A percentile compares a stretch with the other conserved stretches of the same genome.
Evolutionary conservation across 306 rosid genomes (phyloP).

Genomic region (Acacia confusa): DNA sequence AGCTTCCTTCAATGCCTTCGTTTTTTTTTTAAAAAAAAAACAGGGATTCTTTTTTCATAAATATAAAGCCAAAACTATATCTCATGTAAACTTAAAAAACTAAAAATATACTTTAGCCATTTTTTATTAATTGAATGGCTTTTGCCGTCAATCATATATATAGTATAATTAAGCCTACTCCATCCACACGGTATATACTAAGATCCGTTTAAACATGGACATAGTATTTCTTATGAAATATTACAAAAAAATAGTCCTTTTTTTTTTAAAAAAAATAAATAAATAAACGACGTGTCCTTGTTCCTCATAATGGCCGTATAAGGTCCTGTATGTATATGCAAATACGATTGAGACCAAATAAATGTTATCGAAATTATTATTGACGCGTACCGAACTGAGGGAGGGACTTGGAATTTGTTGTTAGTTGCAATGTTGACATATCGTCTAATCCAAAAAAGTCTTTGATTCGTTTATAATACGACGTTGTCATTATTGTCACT

Average conservation of each 20-base stretch:
- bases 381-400: conserved; percentile 14
- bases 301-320: background rate
- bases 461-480: background rate
- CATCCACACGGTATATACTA: background rate
- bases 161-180: background rate
- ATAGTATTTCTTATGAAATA: background rate
- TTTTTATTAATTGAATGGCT: background rate
- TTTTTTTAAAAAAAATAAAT: background rate
- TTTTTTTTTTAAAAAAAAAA: background rate
- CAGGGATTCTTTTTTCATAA: background rate
- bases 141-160: background rate
- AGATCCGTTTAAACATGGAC: background rate
- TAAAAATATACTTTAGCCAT: no score
- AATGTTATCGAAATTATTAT: background rate
- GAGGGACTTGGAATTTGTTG: background rate
- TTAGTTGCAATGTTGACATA: conserved; percentile 5
- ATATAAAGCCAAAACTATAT: background rate
- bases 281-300: background rate
- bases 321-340: background rate
- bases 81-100: no score
- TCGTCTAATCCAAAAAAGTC: background rate
- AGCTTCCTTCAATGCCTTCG: background rate
- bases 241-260: background rate
- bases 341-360: background rate
- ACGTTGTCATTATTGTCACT: background rate